Conservation (phyloP, 2,329 filamentous ascomycete genomes). For the Hansfordia pulvinata region DNA sequence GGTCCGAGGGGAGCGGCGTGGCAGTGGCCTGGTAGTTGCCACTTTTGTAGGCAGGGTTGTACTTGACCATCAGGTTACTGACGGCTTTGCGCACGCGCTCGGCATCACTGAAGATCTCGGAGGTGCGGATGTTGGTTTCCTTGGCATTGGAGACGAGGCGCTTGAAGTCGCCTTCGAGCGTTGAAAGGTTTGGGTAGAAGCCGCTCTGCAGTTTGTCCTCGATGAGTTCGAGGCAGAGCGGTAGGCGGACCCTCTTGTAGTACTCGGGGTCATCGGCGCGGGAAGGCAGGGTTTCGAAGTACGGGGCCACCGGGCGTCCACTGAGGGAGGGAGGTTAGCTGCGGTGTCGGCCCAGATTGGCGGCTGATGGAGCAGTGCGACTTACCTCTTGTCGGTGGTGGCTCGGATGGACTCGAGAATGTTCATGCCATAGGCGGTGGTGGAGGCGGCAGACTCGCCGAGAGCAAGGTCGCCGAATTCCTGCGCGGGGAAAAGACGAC, state of each 20-base stretch:
- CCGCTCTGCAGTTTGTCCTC: slow-evolving; percentile 59
- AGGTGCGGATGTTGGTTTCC: slow-evolving; percentile 63
- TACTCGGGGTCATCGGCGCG: slow-evolving; percentile 56
- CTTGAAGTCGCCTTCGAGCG: slow-evolving; percentile 75
- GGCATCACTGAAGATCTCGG: slow-evolving; percentile 66
- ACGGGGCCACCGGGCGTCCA: slow-evolving; percentile 60
- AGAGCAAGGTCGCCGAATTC: slow-evolving; percentile 34
- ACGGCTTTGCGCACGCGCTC: slow-evolving; percentile 77
- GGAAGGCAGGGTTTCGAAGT: slow-evolving; percentile 61
- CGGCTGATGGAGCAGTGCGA: slow-evolving; percentile 6
- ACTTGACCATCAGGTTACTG: slow-evolving; percentile 76
- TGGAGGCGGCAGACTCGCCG: slow-evolving; percentile 53
- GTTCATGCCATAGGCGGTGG: slow-evolving; percentile 55
- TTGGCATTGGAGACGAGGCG: slow-evolving; percentile 82
- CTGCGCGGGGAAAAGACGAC: slow-evolving; percentile 7
- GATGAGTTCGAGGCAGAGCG: slow-evolving; percentile 64
- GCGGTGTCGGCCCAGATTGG: background rate
- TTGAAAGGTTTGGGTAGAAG: slow-evolving; percentile 57
- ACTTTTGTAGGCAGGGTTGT: slow-evolving; percentile 69
- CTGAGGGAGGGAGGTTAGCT: slow-evolving; percentile 23
- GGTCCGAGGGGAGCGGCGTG: slow-evolving; percentile 55
- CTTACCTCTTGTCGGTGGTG: slow-evolving; percentile 72
- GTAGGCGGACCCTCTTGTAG: slow-evolving; percentile 63
- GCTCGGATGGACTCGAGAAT: slow-evolving; percentile 64
- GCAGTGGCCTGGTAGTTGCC: slow-evolving; percentile 56